Evolutionary conservation across 352 stramenopile species (phyloP), one percentile per base, ranked within the genome.

Genomic region (Globisporangium rhizosaccharum): DNA sequence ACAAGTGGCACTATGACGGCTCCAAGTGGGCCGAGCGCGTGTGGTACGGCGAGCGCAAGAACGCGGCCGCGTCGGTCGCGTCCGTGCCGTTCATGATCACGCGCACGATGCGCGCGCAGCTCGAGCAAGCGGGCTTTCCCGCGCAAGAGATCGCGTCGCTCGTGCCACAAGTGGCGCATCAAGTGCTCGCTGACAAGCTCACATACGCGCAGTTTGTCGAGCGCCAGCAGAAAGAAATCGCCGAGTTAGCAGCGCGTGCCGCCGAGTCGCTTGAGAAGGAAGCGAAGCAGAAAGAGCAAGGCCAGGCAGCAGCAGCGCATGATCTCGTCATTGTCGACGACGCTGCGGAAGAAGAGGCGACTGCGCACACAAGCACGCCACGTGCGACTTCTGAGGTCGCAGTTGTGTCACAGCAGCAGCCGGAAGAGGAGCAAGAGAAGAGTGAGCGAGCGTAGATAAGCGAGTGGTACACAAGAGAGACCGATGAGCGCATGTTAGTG

Each of bases 21-120:
- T 78, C 72, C 48, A 93, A 91, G 57, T 88, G 73, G 75, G 71
- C 67, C 52, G 81, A 91, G 52, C 72, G 81, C 50, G 66, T 90
- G 20, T 89, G 79, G 81, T 84, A 88, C 53, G 83, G 81, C 53
- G 66, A 75, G 47, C 78, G 75, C 49, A 73, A 68, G 20, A 64
- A 66, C n/a, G 66, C 66, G 10, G 56, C 73, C 1, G 66, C 73
- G 25, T 64, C 69, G n/a, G 70, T 86, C 26, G 80, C 80, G 23
- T 87, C 79, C 26, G 82, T 93, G 65, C 81, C 83, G 47, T 93
- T 93, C 57, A 93, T 93, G 83, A 88, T 93, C 72, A 93, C 83
- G 59, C 73, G 71, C 63, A 69, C 53, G 50, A 90, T 89, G 81
- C 77, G 79, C 26, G 65, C 75, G 56, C 72, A 90, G 71, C 73